phyloP scores from a whole-genome alignment of 2,329 filamentous ascomycete genomes.

The Aspergillus aculeatinus region DNA sequence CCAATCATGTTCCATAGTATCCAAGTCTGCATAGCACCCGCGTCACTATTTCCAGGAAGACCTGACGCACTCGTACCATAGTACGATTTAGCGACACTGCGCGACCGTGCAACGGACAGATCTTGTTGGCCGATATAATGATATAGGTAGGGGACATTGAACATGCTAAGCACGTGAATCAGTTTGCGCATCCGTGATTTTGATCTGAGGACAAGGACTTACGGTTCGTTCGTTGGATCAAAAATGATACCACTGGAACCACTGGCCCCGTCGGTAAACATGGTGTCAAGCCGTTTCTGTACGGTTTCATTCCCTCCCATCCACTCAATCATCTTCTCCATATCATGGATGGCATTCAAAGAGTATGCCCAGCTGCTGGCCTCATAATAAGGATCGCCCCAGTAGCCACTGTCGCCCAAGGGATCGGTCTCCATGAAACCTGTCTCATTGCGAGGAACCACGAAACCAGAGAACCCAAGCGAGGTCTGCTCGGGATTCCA shows the following conservation, averaged over 20 bases:
- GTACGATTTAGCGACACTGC: slow-evolving; percentile 59
- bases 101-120: slow-evolving; percentile 58
- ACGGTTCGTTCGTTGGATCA: slow-evolving; percentile 66
- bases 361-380: slow-evolving; percentile 65
- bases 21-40: slow-evolving; percentile 72
- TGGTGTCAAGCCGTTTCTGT: slow-evolving; percentile 54
- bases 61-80: slow-evolving; percentile 58
- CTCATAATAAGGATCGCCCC: slow-evolving; percentile 62
- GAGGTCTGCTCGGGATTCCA: slow-evolving; percentile 62
- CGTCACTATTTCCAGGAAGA: slow-evolving; percentile 69
- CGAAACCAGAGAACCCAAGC: slow-evolving; percentile 63
- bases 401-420: slow-evolving; percentile 61
- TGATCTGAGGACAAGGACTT: slow-evolving; percentile 28
- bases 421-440: slow-evolving; percentile 53
- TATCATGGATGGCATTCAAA: slow-evolving; percentile 68
- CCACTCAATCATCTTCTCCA: slow-evolving; percentile 54
- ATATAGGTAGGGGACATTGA: slow-evolving; percentile 68
- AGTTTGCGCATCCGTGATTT: neutral
- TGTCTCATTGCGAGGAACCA: slow-evolving; percentile 58
- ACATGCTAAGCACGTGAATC: slow-evolving; percentile 37
- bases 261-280: slow-evolving; percentile 49
- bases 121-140: slow-evolving; percentile 65
- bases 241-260: slow-evolving; percentile 56
- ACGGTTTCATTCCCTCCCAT: slow-evolving; percentile 51
- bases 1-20: slow-evolving; percentile 68